These are phyloP conservation scores for Agrostemma githago DNA, from an alignment of 148 eudicot genomes.

Conservation along the genomic window DNA sequence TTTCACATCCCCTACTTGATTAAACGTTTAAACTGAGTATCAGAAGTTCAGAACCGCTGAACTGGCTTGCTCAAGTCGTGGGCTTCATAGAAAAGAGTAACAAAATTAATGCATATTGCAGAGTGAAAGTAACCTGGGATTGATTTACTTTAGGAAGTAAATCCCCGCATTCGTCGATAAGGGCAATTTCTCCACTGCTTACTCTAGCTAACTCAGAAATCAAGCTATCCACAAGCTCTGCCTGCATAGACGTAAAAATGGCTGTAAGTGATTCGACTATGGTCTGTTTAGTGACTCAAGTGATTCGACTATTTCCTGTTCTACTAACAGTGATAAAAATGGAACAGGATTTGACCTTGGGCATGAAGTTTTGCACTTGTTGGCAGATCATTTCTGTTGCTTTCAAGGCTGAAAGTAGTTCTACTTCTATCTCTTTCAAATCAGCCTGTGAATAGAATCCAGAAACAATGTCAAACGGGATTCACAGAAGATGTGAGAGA, in stretches of 20 bases:
- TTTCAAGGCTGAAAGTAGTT: constrained; percentile 50
- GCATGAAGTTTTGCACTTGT: constrained; percentile 44
- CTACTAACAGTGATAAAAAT: neutral
- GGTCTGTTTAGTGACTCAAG: neutral
- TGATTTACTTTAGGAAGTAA: constrained; percentile 34
- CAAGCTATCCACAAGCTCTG: constrained; percentile 50
- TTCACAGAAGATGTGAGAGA: neutral
- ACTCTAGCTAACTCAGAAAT: constrained; percentile 59
- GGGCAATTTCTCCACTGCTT: constrained; percentile 44
- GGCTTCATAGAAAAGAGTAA: neutral
- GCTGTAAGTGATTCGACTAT: neutral
- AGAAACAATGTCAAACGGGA: constrained; percentile 1
- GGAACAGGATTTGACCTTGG: constrained; percentile 39
- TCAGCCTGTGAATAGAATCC: constrained; percentile 41
- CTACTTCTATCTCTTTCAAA: constrained; percentile 43
- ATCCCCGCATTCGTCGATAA: constrained; percentile 60
- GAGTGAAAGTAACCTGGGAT: constrained; percentile 41
- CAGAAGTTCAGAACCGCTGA: neutral
- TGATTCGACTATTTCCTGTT: neutral
- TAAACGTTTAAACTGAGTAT: neutral
- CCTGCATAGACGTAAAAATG: constrained; percentile 37
- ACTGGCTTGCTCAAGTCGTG: neutral
- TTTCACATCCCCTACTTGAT: neutral
- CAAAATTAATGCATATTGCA: neutral
- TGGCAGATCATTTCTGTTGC: constrained; percentile 45